These are phyloP conservation scores for Cladosporium oxysporum DNA, from an alignment of 2,329 filamentous ascomycete genomes.

Conservation along the genomic window DNA sequence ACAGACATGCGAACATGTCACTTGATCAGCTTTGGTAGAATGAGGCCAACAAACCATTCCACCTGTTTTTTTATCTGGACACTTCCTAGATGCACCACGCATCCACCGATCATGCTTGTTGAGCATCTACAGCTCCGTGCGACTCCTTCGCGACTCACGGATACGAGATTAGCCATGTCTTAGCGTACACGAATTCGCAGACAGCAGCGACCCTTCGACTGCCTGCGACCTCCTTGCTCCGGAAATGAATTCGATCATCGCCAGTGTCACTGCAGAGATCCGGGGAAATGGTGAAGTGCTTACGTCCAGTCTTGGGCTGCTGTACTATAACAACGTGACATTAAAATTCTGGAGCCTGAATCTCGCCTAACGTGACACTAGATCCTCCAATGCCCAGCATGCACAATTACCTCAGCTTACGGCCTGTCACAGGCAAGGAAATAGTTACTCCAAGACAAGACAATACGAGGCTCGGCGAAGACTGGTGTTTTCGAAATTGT, in stretches of 20 bases:
- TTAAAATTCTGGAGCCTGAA: not conserved
- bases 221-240: not conserved
- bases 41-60: slow-evolving; percentile 21
- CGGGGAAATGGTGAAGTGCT: not conserved
- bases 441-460: not conserved
- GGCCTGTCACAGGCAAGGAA: not conserved
- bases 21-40: slow-evolving; percentile 20
- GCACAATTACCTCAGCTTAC: not conserved
- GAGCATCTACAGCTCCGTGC: not conserved
- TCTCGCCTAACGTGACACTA: not conserved
- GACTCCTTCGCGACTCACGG: not conserved
- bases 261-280: not conserved
- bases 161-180: not conserved
- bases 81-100: not conserved
- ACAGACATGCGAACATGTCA: slow-evolving; percentile 19
- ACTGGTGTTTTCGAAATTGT: not conserved
- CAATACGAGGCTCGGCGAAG: not conserved
- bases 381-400: not conserved
- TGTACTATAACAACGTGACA: not conserved
- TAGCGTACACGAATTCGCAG: not conserved
- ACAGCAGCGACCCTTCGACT: not conserved
- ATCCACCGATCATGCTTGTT: not conserved
- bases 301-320: not conserved
- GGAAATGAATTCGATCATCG: not conserved
- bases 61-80: slow-evolving; percentile 11